Percentiles rank a stretch among this genome's conserved stretches.
These are phyloP conservation scores for Apiotrichum gracile DNA, from an alignment of 1,284 basidiomycete genomes.

Conservation along the genomic window DNA sequence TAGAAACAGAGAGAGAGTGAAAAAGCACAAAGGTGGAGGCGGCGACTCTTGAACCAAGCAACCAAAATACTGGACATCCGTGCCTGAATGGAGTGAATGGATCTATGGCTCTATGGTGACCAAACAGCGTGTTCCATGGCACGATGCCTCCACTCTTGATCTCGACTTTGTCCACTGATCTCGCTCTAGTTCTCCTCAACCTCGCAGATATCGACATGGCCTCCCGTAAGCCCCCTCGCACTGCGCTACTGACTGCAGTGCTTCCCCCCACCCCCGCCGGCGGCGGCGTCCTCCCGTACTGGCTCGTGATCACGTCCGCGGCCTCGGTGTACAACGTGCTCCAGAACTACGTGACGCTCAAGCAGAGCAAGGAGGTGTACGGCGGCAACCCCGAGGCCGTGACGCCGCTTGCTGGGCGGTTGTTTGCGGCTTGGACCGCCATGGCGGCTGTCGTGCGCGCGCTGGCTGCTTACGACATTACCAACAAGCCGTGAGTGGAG, in stretches of 20 bases:
- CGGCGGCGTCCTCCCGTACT: constrained; percentile 69
- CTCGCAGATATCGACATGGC: background rate
- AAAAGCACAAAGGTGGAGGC: background rate
- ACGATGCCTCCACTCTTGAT: no score
- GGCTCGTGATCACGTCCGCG: constrained; percentile 72
- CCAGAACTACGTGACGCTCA: constrained; percentile 73
- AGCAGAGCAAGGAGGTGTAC: constrained; percentile 72
- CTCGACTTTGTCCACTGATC: no score
- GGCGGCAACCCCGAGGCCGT: constrained; percentile 62
- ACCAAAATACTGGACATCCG: background rate
- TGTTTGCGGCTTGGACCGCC: constrained; percentile 83
- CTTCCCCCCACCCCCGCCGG: constrained; percentile 24
- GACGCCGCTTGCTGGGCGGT: constrained; percentile 72
- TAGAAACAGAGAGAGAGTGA: background rate
- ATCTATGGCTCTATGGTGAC: no score
- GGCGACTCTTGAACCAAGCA: background rate
- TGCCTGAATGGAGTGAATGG: no score
- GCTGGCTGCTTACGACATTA: constrained; percentile 82
- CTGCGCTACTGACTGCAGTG: constrained; percentile 7
- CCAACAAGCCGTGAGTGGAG: constrained; percentile 68
- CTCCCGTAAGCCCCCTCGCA: background rate
- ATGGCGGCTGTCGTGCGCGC: constrained; percentile 71
- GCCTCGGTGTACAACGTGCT: constrained; percentile 75
- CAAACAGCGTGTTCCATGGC: no score
- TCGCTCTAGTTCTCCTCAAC: no score